Evolutionary conservation across 192 early-diverging fungal species (phyloP).

Genomic region (Coemansia umbellata): DNA sequence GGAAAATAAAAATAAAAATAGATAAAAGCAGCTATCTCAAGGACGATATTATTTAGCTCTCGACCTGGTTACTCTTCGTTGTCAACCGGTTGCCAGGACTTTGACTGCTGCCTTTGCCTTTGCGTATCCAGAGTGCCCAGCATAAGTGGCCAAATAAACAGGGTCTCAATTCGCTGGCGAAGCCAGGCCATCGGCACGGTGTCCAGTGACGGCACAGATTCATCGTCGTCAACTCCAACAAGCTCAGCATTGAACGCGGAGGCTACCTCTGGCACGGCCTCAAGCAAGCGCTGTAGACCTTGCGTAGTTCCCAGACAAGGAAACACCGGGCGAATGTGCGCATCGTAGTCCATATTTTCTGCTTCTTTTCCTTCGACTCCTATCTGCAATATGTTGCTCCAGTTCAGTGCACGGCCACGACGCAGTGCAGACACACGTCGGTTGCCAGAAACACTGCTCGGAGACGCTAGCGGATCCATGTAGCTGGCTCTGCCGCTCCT

Average conservation of each 20-base stretch:
- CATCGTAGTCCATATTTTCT: not conserved
- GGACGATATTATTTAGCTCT: too few relatives aligned
- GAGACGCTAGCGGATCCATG: not conserved
- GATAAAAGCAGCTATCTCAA: too few relatives aligned
- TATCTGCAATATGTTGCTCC: constrained; percentile 35
- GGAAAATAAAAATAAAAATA: too few relatives aligned
- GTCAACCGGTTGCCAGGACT: too few relatives aligned
- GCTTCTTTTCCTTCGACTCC: constrained; percentile 24
- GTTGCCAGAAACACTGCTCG: not conserved
- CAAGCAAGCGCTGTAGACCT: constrained; percentile 31
- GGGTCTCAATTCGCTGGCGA: constrained; percentile 42
- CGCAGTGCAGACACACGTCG: constrained; percentile 17
- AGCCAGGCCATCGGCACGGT: constrained; percentile 33
- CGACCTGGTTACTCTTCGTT: too few relatives aligned
- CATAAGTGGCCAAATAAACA: constrained; percentile 50
- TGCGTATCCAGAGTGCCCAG: constrained; percentile 39
- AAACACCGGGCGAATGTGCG: constrained; percentile 38
- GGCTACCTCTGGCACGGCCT: constrained; percentile 35
- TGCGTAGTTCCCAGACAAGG: constrained; percentile 27
- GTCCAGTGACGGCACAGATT: constrained; percentile 20
- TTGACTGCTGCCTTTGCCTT: not conserved
- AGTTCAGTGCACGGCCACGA: constrained; percentile 48
- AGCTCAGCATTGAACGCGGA: constrained; percentile 47
- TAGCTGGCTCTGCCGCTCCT: not conserved
- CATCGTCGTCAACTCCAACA: constrained; percentile 32